Percentiles rank a stretch among this genome's conserved stretches.
Conservation (phyloP, 2,329 filamentous ascomycete species). For the Periglandula ipomoeae region DNA sequence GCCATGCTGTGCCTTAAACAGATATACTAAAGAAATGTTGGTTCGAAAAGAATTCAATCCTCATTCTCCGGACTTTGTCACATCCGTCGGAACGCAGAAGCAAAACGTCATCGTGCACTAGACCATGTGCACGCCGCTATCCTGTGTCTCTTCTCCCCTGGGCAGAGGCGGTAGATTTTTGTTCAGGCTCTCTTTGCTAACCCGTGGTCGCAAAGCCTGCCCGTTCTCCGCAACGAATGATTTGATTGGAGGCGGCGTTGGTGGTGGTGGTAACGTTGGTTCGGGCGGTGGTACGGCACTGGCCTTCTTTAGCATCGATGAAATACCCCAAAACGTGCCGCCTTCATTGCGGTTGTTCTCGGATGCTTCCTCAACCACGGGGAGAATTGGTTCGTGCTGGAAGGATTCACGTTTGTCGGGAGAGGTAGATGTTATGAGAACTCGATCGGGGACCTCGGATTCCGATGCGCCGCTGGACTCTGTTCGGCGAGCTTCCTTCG, state of each 20-base stretch:
- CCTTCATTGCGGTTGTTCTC: conserved; percentile 54
- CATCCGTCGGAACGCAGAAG: conserved; percentile 11
- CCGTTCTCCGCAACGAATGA: conserved; percentile 38
- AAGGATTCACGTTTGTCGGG: conserved; percentile 44
- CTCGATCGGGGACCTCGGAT: conserved; percentile 52
- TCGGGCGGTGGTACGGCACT: conserved; percentile 28
- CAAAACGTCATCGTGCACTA: conserved; percentile 18
- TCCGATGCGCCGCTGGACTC: conserved; percentile 26
- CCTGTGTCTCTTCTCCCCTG: conserved; percentile 18
- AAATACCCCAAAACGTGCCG: conserved; percentile 21
- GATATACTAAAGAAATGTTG: conserved; percentile 2
- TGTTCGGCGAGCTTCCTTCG: conserved; percentile 26
- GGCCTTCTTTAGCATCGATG: conserved; percentile 22
- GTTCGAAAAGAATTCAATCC: not conserved
- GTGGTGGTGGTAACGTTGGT: conserved; percentile 33
- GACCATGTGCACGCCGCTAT: conserved; percentile 21
- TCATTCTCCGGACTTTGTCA: not conserved
- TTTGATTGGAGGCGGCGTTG: conserved; percentile 17
- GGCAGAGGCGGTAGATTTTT: conserved; percentile 53
- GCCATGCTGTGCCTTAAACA: conserved; percentile 6
- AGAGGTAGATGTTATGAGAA: conserved; percentile 31
- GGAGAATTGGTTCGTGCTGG: conserved; percentile 52
- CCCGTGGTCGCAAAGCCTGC: conserved; percentile 29
- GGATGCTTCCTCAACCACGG: conserved; percentile 83
- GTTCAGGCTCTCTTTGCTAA: conserved; percentile 49